Evolutionary conservation across 1,139 yeast species (phyloP), one percentile per base, ranked within the genome.

Genomic region (Sugiyamaella novakii): DNA sequence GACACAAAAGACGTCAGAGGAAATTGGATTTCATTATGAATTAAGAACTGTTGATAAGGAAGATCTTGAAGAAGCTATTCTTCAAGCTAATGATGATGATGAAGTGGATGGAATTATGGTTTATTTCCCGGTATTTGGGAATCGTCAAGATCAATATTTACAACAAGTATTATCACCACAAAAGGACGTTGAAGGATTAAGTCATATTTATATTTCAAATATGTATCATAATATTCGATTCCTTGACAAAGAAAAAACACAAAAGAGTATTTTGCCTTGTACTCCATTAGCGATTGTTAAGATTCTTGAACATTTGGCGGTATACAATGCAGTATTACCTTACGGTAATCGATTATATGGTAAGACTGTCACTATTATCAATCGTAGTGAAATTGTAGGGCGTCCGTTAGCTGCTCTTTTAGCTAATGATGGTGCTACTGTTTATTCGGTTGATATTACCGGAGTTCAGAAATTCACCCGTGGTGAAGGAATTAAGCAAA

Each of bases 371-470:
- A 83, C 95, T 47, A 83, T 92, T 44, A 92, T 92, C 44, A 92
- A 92, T 71, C 78, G 98, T 61, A 85, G 95, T 8, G 98, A 92
- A 68, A 91, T 92, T 60, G 98, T 92, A 17, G 98, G 98, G 5
- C 81, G 98, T 58, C 98, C 98, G 1, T 74, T 92, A 55, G 98
- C 98, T 27, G 98, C 98, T 0, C 71, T 92, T 36, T 73, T 94
- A 57, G 98, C 98, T 21, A 92, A 92, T 61, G 98, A 92, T 63
- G 98, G 98, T 54, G 98, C 98, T 21, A 85, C 84, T 1, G 98
- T 92, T 1, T 92, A 86, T 67, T 89, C 98, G 1, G 91, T 83
- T 3, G 98, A 92, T 64, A 73, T 92, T 44, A 83, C 86, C 60
- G 87, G 89, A 55, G 82, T 88, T 54, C 98, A 92, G 68, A 83